Base-by-base conservation (phyloP, 371 early-diverging fungal genomes). In the Mortierella sp. region DNA sequence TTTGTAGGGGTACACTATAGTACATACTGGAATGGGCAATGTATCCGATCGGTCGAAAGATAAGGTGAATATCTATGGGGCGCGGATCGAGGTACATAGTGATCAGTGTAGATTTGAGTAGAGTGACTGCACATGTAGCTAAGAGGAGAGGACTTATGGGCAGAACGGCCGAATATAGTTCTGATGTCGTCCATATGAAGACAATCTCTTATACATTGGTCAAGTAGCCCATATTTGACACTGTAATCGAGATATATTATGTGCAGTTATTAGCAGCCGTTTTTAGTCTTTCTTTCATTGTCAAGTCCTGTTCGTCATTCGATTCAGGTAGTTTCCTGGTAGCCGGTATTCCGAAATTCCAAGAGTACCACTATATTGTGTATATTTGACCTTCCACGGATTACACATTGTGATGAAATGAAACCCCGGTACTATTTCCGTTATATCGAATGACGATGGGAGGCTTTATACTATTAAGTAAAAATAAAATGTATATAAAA, bases 401-500 rank as follows among this genome's bases (percentile, higher is more conserved):
- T 26, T 12, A 60, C 39, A 18, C 20, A 20, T 64, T 8, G 8
- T 20, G 37, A 64, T 32, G 52, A 30, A 52, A 49, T 52, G 20
- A 47, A 43, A 47, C 49, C 26, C 28, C 63, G 47, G 43, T 47
- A 26, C 32, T 18, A 11, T 8, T 14, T 43, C 43, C 43, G 43
- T n/a, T n/a, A 9, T 55, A 14, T 28, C 55, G 30, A 60, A 60
- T 60, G 60, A 43, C 59, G 39, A 22, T 28, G 57, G 20, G 51
- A 6, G 52, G 11, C 52, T 32, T 37, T 30, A 24, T 55, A 55
- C 1, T 11, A 12, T 63, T 9, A 9, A 28, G 20, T 30, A 22
- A 63, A 24, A 43, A 54, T 47, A 60, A 11, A 68, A 60, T 26
- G 58, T 37, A 49, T 51, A 32, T 28, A 32, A 60, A 72, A 58